A percentile compares a stretch with the other conserved stretches of the same genome.
Conservation (phyloP, 805 yeast genomes). For the Ogataea neopini region DNA sequence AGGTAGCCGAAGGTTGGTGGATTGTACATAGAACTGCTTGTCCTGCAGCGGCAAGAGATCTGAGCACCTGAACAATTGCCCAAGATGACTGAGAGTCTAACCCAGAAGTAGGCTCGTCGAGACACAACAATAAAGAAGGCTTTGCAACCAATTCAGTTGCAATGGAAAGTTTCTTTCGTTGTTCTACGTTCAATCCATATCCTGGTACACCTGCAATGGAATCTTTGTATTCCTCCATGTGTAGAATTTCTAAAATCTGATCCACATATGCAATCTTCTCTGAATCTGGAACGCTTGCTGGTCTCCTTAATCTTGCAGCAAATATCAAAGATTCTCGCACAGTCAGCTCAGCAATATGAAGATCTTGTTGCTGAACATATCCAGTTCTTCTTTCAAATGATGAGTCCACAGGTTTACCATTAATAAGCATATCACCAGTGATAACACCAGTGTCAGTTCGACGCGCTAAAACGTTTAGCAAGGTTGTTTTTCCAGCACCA, state of each 20-base stretch:
- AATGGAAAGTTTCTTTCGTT: conserved; percentile 51
- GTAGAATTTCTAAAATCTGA: conserved; percentile 39
- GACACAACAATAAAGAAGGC: conserved; percentile 50
- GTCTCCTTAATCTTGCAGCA: conserved; percentile 49
- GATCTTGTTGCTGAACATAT: conserved; percentile 56
- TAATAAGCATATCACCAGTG: conserved; percentile 55
- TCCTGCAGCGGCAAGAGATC: conserved; percentile 48
- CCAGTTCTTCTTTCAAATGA: conserved; percentile 57
- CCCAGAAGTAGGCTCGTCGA: conserved; percentile 64
- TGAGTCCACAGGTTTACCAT: conserved; percentile 47
- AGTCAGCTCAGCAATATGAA: conserved; percentile 48
- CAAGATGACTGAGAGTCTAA: conserved; percentile 59
- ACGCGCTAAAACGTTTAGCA: conserved; percentile 52
- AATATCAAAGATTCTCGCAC: conserved; percentile 51
- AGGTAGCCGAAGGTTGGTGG: conserved; percentile 49
- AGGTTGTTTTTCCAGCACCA: conserved; percentile 64
- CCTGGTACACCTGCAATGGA: conserved; percentile 51
- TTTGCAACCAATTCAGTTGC: conserved; percentile 57
- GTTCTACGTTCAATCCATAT: conserved; percentile 53
- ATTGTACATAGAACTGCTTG: conserved; percentile 60
- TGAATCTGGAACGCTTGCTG: conserved; percentile 36
- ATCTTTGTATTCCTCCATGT: conserved; percentile 47
- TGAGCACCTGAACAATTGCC: conserved; percentile 53
- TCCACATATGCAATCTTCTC: conserved; percentile 47
- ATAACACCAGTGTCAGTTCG: conserved; percentile 51